These are phyloP conservation scores for Hirschioporus abietinus DNA, from an alignment of 768 basidiomycete species.

Conservation along the genomic window DNA sequence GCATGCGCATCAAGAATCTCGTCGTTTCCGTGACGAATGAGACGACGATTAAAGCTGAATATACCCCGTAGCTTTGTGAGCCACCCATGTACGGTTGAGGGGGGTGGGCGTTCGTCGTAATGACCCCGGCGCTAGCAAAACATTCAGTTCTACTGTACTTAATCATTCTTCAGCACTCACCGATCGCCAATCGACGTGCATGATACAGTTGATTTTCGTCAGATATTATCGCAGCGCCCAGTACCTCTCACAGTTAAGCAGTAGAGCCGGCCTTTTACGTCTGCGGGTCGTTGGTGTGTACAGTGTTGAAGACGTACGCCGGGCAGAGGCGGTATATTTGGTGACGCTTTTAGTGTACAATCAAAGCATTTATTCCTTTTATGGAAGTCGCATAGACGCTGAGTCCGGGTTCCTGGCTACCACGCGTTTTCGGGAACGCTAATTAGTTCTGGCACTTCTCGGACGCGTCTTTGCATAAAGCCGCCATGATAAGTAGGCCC, in stretches of 20 bases:
- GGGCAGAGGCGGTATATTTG: not conserved
- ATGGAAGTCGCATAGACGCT: not conserved
- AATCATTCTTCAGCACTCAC: not conserved
- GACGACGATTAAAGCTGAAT: constrained; percentile 52
- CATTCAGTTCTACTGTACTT: not conserved
- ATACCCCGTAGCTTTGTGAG: constrained; percentile 76
- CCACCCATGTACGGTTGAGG: constrained; percentile 69
- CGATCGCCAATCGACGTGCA: not conserved
- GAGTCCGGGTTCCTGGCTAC: not conserved
- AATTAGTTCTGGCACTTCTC: not conserved
- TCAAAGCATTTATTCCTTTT: not conserved
- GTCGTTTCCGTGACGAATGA: constrained; percentile 55
- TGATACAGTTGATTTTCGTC: not conserved
- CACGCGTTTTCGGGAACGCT: not conserved
- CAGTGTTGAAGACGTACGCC: not conserved
- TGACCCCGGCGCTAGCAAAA: not conserved
- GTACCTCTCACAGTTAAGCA: not conserved
- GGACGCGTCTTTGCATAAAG: not conserved
- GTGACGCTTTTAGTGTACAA: not conserved
- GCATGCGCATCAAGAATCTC: constrained; percentile 60
- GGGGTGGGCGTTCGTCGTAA: not conserved
- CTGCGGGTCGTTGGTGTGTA: not conserved
- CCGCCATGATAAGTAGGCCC: not conserved
- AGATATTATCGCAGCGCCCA: not conserved
- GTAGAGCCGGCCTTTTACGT: not conserved